A percentile compares a stretch with the other conserved stretches of the same genome.
These are phyloP conservation scores for Blastocystis sp. DNA, from an alignment of 352 stramenopile species.

Conservation along the genomic window DNA sequence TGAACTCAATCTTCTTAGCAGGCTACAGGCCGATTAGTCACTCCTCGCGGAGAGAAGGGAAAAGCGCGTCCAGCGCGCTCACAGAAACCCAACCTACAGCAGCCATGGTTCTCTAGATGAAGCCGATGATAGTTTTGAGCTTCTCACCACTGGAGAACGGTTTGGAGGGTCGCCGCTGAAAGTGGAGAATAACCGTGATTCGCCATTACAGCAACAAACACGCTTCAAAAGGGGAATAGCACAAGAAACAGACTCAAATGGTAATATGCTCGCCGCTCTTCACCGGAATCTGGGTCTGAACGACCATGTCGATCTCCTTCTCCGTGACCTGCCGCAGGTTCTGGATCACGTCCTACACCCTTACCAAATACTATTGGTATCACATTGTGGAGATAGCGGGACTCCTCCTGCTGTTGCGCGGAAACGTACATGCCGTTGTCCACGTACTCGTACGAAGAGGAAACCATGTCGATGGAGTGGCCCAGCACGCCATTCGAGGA, in stretches of 20 bases:
- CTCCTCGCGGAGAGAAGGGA: neutral
- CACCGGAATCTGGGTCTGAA: neutral
- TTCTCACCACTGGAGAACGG: neutral
- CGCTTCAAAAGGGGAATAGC: neutral
- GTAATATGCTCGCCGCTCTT: slow-evolving; percentile 55
- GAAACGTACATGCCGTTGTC: slow-evolving; percentile 9
- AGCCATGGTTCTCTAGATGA: slow-evolving; percentile 32
- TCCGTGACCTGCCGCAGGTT: slow-evolving; percentile 31
- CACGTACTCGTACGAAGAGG: slow-evolving; percentile 23
- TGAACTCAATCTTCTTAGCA: slow-evolving; percentile 80
- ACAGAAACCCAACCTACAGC: slow-evolving; percentile 35
- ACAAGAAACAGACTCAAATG: neutral
- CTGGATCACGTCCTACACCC: slow-evolving; percentile 27
- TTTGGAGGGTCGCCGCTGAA: neutral
- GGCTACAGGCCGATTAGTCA: slow-evolving; percentile 33
- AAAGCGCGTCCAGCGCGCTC: neutral
- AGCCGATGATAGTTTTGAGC: slow-evolving; percentile 58
- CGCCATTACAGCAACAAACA: slow-evolving; percentile 27
- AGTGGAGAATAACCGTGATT: neutral
- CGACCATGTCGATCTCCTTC: slow-evolving; percentile 26
- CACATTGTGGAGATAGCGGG: slow-evolving; percentile 21
- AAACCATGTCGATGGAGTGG: slow-evolving; percentile 2
- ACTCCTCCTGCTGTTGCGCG: neutral
- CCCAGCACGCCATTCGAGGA: neutral
- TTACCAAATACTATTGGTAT: neutral